These are phyloP conservation scores for Neurospora sp. DNA, from an alignment of 495 filamentous ascomycete species.

Conservation along the genomic window DNA sequence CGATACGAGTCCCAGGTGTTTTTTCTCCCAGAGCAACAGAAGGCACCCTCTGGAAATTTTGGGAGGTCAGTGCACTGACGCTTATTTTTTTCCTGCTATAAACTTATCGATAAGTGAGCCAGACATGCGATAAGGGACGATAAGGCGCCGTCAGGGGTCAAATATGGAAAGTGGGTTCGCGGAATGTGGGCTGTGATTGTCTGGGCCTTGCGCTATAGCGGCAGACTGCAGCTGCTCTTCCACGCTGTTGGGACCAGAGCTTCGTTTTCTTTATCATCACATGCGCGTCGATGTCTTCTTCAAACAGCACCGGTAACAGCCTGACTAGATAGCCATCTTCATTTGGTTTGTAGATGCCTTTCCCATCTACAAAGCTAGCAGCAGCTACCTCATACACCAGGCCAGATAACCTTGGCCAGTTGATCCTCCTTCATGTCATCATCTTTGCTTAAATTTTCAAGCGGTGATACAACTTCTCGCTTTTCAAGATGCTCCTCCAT, in stretches of 20 bases:
- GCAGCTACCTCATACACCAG: neutral
- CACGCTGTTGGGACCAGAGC: neutral
- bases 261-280: neutral
- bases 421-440: neutral
- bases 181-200: neutral
- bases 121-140: neutral
- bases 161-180: neutral
- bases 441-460: neutral
- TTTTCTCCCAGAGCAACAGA: conserved; percentile 5
- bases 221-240: conserved; percentile 12
- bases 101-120: neutral
- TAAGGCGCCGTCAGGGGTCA: neutral
- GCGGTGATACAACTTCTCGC: neutral
- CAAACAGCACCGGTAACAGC: neutral
- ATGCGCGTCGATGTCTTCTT: neutral
- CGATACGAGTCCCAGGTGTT: conserved; percentile 7
- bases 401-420: neutral
- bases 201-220: neutral
- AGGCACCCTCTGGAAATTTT: conserved; percentile 17
- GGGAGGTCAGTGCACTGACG: conserved; percentile 3
- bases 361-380: neutral
- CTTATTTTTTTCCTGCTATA: conserved; percentile 11
- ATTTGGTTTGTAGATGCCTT: neutral
- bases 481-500: neutral
- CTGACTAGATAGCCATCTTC: neutral